A percentile compares a stretch with the other conserved stretches of the same genome.
Evolutionary conservation across 202 grass and related monocot genomes (phyloP).

Genomic region (Setaria italica): DNA sequence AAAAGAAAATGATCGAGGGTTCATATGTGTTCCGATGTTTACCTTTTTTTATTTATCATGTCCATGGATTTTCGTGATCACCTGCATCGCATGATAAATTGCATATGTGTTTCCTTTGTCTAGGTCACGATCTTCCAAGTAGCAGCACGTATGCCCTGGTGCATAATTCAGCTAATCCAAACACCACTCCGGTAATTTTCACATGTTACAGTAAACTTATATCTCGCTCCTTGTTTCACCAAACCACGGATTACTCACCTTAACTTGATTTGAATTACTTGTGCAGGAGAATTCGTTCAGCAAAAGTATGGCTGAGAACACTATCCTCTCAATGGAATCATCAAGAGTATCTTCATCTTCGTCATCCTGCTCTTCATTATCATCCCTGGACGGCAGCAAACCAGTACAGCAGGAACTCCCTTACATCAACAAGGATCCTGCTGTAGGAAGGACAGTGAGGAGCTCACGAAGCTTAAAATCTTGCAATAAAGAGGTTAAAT

Average conservation of each 20-base stretch:
- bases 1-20: not conserved
- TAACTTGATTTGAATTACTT: conserved; percentile 21
- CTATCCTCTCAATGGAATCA: conserved; percentile 48
- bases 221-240: not conserved
- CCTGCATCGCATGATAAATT: not conserved
- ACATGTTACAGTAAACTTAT: not conserved
- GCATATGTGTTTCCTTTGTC: conserved; percentile 2
- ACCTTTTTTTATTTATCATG: not conserved
- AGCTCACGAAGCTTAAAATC: conserved; percentile 35
- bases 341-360: conserved; percentile 56
- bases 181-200: conserved; percentile 42
- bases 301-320: conserved; percentile 56
- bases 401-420: conserved; percentile 27
- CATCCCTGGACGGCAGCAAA: conserved; percentile 41
- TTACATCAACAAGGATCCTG: conserved; percentile 42
- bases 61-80: not conserved
- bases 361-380: conserved; percentile 55
- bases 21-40: not conserved
- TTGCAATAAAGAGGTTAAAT: conserved; percentile 38
- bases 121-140: conserved; percentile 21
- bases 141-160: not conserved
- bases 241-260: not conserved
- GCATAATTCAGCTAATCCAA: not conserved
- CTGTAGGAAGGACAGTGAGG: conserved; percentile 33
- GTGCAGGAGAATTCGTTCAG: conserved; percentile 58